Conservation (phyloP, 2,329 filamentous ascomycete genomes). For the Ascochyta koolunga region DNA sequence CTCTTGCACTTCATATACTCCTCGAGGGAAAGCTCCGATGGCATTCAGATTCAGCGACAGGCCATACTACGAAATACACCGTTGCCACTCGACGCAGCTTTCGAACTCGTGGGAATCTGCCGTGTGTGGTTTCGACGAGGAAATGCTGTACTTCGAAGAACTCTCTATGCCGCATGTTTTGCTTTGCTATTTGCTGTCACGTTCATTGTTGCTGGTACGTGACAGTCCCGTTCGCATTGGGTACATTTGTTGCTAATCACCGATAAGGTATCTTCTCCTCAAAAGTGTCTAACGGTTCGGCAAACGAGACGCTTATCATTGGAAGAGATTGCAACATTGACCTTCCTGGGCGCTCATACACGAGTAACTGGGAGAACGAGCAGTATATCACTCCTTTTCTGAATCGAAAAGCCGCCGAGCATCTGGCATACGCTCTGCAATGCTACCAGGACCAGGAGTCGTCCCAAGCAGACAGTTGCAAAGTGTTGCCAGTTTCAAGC, state of each 20-base stretch:
- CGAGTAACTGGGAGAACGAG: not conserved
- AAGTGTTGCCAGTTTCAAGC: not conserved
- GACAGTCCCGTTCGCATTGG: constrained; percentile 21
- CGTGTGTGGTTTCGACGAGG: not conserved
- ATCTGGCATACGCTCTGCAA: constrained; percentile 16
- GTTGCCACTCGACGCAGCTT: constrained; percentile 14
- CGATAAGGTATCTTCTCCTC: constrained; percentile 40
- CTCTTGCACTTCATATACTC: constrained; percentile 19
- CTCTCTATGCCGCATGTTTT: not conserved
- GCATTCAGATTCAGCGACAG: constrained; percentile 42
- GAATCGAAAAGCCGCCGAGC: constrained; percentile 4
- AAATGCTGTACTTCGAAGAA: not conserved
- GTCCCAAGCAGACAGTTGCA: constrained; percentile 7
- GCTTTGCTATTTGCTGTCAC: not conserved
- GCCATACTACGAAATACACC: constrained; percentile 42
- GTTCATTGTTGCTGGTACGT: constrained; percentile 6
- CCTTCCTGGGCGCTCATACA: not conserved
- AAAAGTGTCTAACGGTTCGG: constrained; percentile 35
- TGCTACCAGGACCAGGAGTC: constrained; percentile 17
- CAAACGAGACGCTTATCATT: constrained; percentile 40
- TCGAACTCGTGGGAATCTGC: constrained; percentile 7
- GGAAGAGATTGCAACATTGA: constrained; percentile 27
- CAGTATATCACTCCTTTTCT: constrained; percentile 1
- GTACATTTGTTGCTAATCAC: constrained; percentile 2
- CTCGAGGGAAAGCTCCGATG: constrained; percentile 23